These are phyloP conservation scores for Colletotrichum magnum DNA, from an alignment of 2,329 filamentous ascomycete species.

Conservation along the genomic window DNA sequence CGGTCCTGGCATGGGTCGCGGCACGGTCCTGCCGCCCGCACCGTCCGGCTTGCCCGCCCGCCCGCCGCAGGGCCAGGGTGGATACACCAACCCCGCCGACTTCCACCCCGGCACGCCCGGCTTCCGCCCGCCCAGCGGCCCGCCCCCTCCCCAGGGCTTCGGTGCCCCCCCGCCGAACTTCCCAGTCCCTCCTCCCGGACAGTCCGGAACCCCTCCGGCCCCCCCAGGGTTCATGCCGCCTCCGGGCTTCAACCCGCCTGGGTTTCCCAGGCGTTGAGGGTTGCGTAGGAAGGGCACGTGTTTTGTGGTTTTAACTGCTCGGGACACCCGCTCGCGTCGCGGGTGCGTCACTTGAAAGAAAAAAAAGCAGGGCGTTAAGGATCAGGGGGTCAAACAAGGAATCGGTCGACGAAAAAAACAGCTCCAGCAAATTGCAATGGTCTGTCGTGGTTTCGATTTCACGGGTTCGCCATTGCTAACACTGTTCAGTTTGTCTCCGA, in stretches of 20 bases:
- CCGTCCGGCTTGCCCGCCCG: constrained; percentile 66
- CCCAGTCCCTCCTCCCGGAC: constrained; percentile 56
- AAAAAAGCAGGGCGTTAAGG: constrained; percentile 28
- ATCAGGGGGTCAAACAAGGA: constrained; percentile 3
- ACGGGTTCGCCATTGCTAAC: constrained; percentile 38
- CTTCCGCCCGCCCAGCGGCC: constrained; percentile 53
- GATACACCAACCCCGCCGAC: constrained; percentile 62
- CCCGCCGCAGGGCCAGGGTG: constrained; percentile 61
- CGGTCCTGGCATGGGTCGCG: constrained; percentile 43
- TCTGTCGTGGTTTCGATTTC: constrained; percentile 30
- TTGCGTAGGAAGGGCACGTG: not conserved
- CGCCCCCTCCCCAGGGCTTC: constrained; percentile 56
- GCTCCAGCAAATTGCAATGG: constrained; percentile 36
- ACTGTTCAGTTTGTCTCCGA: constrained; percentile 8
- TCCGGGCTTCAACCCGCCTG: constrained; percentile 55
- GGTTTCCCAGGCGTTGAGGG: constrained; percentile 50
- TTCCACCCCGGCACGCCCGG: constrained; percentile 57
- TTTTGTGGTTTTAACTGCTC: not conserved
- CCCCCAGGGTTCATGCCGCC: constrained; percentile 62
- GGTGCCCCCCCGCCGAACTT: constrained; percentile 57
- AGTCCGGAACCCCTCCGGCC: constrained; percentile 47
- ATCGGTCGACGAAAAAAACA: constrained; percentile 10
- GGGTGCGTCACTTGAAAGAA: constrained; percentile 4
- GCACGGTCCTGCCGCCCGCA: constrained; percentile 59
- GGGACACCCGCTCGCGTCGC: no score